Evolutionary conservation across 768 basidiomycete genomes (phyloP).

Genomic region (Pseudohyphozyma bogoriensis): DNA sequence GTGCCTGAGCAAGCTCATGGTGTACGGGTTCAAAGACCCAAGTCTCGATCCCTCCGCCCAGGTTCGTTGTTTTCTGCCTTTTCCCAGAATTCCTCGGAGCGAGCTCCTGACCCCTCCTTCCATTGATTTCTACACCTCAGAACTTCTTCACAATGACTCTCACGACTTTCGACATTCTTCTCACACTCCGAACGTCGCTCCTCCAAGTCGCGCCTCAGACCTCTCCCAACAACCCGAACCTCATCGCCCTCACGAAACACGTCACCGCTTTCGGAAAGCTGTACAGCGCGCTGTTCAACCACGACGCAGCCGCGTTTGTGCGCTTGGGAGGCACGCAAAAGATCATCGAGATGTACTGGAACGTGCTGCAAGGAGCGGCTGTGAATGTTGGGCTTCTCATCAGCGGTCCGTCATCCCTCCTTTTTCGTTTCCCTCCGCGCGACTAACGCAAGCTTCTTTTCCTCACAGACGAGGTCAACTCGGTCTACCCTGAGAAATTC

Average conservation of each 20-base stretch:
- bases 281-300: constrained; percentile 15
- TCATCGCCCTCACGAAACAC: constrained; percentile 23
- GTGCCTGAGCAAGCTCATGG: constrained; percentile 55
- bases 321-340: constrained; percentile 9
- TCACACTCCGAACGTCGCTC: constrained; percentile 11
- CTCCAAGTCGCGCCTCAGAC: background rate
- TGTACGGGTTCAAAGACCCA: constrained; percentile 51
- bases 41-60: constrained; percentile 39
- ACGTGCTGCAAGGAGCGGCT: constrained; percentile 9
- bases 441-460: background rate
- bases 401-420: background rate
- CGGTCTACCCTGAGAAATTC: constrained; percentile 23
- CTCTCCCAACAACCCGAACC: background rate
- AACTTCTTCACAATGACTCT: constrained; percentile 22
- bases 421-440: background rate
- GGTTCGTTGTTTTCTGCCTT: background rate
- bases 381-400: constrained; percentile 1
- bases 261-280: constrained; percentile 22
- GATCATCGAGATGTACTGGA: constrained; percentile 11
- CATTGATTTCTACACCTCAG: constrained; percentile 3
- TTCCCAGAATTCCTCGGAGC: background rate
- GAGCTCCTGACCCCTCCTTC: too few relatives aligned
- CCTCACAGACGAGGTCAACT: constrained; percentile 11
- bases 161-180: constrained; percentile 6
- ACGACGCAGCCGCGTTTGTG: constrained; percentile 12